A percentile compares a stretch with the other conserved stretches of the same genome.
Conservation (phyloP, 108 stramenopile genomes). For the Chaetoceros muelleri region DNA sequence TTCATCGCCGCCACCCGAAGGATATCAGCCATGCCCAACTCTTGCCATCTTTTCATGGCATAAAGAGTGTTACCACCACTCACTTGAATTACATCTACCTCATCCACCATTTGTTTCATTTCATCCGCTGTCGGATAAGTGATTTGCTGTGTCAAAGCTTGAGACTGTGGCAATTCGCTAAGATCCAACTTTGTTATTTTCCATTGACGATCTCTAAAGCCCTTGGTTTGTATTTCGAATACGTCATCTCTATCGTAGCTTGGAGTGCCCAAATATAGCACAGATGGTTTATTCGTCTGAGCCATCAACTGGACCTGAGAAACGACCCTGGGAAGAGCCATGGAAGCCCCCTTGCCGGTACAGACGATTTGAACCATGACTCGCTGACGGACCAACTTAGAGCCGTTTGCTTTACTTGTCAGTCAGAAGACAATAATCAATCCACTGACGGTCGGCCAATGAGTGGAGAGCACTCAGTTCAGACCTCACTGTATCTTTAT, state of each 20-base stretch:
- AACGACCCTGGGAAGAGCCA: neutral
- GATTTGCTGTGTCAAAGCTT: conserved; percentile 20
- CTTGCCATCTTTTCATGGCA: conserved; percentile 69
- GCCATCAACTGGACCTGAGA: neutral
- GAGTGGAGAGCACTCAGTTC: too few species aligned
- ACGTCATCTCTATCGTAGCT: conserved; percentile 22
- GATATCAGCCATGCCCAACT: conserved; percentile 37
- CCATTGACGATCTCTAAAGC: conserved; percentile 1
- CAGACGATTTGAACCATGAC: neutral
- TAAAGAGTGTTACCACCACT: conserved; percentile 80
- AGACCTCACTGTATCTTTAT: too few species aligned
- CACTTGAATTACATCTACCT: conserved; percentile 54
- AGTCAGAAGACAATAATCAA: too few species aligned
- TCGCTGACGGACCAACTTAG: conserved; percentile 18
- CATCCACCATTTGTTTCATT: conserved; percentile 24
- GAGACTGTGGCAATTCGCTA: conserved; percentile 22
- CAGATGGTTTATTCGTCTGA: neutral
- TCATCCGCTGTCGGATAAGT: conserved; percentile 14
- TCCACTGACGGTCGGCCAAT: too few species aligned
- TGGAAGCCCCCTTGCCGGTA: neutral
- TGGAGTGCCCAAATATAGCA: conserved; percentile 25
- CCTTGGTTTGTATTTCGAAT: conserved; percentile 16
- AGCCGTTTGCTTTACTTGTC: conserved; percentile 23
- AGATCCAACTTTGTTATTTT: conserved; percentile 18
- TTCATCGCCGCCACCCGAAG: conserved; percentile 28